These are phyloP conservation scores for Pholiota microspora DNA, from an alignment of 768 basidiomycete species.

Conservation along the genomic window DNA sequence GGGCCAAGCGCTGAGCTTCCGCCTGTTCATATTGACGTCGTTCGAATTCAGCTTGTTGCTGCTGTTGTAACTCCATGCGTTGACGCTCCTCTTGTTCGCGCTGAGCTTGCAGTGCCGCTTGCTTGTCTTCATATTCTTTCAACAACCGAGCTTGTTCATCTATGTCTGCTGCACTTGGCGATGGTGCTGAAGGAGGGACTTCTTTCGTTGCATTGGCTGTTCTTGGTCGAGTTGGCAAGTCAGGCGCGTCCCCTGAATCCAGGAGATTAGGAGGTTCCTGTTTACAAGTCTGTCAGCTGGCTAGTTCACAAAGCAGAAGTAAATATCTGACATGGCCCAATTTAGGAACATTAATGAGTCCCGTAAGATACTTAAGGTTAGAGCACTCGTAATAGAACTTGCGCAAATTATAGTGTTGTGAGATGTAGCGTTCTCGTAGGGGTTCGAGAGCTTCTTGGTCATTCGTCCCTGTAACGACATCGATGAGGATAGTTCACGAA, in stretches of 20 bases:
- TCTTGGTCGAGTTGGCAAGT: constrained; percentile 80
- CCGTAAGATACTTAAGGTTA: constrained; percentile 96
- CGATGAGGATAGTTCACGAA: constrained; percentile 8
- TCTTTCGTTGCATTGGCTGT: constrained; percentile 50
- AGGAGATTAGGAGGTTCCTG: constrained; percentile 96
- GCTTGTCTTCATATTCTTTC: constrained; percentile 95
- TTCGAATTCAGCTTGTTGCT: constrained; percentile 87
- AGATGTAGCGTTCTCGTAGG: constrained; percentile 79
- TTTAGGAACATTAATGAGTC: constrained; percentile 97
- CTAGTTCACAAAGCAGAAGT: background rate
- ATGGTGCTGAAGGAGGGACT: constrained; percentile 68
- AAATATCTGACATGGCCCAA: constrained; percentile 70
- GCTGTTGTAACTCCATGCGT: constrained; percentile 73
- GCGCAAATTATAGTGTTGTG: constrained; percentile 90
- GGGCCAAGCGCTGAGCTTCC: constrained; percentile 83
- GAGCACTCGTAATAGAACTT: constrained; percentile 99
- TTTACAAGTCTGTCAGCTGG: constrained; percentile 1
- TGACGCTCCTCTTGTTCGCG: constrained; percentile 81
- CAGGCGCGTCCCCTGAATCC: constrained; percentile 80
- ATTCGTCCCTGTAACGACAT: constrained; percentile 65
- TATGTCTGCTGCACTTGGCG: constrained; percentile 68
- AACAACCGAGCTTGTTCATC: constrained; percentile 92
- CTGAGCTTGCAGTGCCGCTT: constrained; percentile 78
- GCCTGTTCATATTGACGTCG: constrained; percentile 84
- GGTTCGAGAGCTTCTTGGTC: constrained; percentile 89